Conservation (phyloP, 805 yeast species). For the Phaffomyces thermotolerans region DNA sequence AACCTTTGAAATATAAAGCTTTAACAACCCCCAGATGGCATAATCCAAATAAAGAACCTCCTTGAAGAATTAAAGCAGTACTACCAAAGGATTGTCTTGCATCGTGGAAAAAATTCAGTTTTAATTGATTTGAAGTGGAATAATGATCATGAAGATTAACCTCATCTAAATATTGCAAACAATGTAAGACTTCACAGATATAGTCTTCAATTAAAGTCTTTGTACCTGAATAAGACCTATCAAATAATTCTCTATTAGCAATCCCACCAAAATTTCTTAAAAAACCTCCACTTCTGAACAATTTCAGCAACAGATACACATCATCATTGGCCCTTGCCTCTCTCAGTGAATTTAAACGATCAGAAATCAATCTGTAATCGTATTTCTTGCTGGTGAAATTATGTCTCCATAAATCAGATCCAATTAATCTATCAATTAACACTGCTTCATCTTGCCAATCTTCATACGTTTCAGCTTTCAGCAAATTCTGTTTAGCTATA, state of each 20-base stretch:
- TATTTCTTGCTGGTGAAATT: constrained; percentile 75
- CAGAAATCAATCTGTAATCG: constrained; percentile 77
- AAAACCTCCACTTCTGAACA: constrained; percentile 70
- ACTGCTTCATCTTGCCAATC: constrained; percentile 62
- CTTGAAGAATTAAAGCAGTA: constrained; percentile 86
- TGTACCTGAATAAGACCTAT: constrained; percentile 81
- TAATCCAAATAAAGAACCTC: constrained; percentile 90
- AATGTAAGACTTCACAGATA: constrained; percentile 62
- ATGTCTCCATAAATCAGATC: constrained; percentile 65
- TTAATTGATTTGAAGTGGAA: constrained; percentile 40
- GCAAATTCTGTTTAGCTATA: constrained; percentile 41
- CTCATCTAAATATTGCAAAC: constrained; percentile 53
- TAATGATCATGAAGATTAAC: constrained; percentile 23
- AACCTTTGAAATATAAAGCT: constrained; percentile 65
- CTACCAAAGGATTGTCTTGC: constrained; percentile 83
- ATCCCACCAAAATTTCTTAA: constrained; percentile 90
- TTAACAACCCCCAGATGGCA: constrained; percentile 91
- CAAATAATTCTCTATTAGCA: constrained; percentile 68
- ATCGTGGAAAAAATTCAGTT: constrained; percentile 74
- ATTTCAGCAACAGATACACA: constrained; percentile 49
- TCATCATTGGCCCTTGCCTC: constrained; percentile 54
- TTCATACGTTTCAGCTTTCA: constrained; percentile 47
- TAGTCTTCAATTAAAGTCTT: constrained; percentile 84
- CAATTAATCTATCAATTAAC: constrained; percentile 43
- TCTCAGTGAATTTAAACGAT: constrained; percentile 54